phyloP scores from a whole-genome alignment of 495 filamentous ascomycete genomes.

The Halenospora varia region DNA sequence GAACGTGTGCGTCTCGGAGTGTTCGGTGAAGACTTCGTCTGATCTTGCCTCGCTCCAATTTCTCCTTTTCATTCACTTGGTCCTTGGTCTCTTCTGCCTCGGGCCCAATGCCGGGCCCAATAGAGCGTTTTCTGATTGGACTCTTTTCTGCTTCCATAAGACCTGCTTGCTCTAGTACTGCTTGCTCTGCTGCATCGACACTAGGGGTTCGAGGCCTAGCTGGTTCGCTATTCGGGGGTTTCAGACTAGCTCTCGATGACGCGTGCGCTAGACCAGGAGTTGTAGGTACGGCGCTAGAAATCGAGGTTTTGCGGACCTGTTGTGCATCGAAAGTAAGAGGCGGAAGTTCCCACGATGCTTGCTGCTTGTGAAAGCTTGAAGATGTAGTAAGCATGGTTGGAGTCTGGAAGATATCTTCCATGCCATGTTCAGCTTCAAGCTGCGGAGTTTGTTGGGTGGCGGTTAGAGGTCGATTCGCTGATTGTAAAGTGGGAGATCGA shows the following conservation, averaged over 20 bases:
- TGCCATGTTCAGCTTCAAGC: constrained; percentile 19
- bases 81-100: constrained; percentile 32
- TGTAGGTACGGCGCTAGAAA: constrained; percentile 14
- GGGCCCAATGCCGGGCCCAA: constrained; percentile 10
- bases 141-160: constrained; percentile 30
- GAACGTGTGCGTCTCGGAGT: constrained; percentile 74
- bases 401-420: constrained; percentile 25
- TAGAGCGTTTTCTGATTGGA: constrained; percentile 15
- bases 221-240: constrained; percentile 20
- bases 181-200: constrained; percentile 44
- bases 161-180: constrained; percentile 48
- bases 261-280: constrained; percentile 20
- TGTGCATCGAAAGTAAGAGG: constrained; percentile 35
- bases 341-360: constrained; percentile 50
- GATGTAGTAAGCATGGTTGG: constrained; percentile 23
- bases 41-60: constrained; percentile 46
- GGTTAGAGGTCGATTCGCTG: constrained; percentile 23
- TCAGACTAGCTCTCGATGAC: constrained; percentile 15
- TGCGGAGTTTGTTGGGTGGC: constrained; percentile 13
- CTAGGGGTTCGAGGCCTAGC: constrained; percentile 21
- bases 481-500: constrained; percentile 23
- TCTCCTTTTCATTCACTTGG: constrained; percentile 32
- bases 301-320: constrained; percentile 13
- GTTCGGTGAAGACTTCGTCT: constrained; percentile 92
- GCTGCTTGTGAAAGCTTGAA: constrained; percentile 42